phyloP scores from a whole-genome alignment of 495 filamentous ascomycete genomes.

The Letharia columbiana region DNA sequence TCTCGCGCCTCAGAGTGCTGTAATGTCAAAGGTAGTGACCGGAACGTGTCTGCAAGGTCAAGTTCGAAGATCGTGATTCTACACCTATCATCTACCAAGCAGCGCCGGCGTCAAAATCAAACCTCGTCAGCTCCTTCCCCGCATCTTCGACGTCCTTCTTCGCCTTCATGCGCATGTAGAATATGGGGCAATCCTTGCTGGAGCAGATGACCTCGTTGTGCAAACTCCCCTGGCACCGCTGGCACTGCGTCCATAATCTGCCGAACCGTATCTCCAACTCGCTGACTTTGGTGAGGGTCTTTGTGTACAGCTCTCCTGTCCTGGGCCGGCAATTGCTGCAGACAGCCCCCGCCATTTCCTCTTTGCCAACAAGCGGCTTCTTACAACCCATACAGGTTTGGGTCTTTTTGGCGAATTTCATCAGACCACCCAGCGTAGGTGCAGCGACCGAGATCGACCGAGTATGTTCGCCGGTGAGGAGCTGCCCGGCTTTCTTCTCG shows the following conservation, averaged over 20 bases:
- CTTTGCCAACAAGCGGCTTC: constrained; percentile 73
- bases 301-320: constrained; percentile 87
- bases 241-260: constrained; percentile 95
- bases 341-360: constrained; percentile 77
- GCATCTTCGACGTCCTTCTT: constrained; percentile 97
- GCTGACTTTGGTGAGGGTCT: constrained; percentile 73
- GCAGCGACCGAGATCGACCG: constrained; percentile 84
- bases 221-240: constrained; percentile 94
- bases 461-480: constrained; percentile 86
- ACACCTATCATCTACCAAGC: constrained; percentile 23
- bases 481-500: constrained; percentile 73
- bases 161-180: constrained; percentile 99
- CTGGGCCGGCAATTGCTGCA: constrained; percentile 77
- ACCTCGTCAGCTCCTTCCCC: constrained; percentile 81
- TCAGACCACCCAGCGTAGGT: constrained; percentile 80
- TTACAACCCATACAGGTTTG: constrained; percentile 99
- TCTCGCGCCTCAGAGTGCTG: too few species aligned
- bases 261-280: constrained; percentile 92
- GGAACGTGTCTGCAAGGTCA: not conserved
- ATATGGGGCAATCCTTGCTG: constrained; percentile 93
- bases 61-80: not conserved
- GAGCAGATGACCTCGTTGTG: constrained; percentile 97
- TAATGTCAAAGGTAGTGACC: not conserved
- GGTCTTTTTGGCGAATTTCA: constrained; percentile 97
- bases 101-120: constrained; percentile 66